Base-by-base conservation (phyloP, 2,329 filamentous ascomycete species). In the Neofusicoccum laricinum region DNA sequence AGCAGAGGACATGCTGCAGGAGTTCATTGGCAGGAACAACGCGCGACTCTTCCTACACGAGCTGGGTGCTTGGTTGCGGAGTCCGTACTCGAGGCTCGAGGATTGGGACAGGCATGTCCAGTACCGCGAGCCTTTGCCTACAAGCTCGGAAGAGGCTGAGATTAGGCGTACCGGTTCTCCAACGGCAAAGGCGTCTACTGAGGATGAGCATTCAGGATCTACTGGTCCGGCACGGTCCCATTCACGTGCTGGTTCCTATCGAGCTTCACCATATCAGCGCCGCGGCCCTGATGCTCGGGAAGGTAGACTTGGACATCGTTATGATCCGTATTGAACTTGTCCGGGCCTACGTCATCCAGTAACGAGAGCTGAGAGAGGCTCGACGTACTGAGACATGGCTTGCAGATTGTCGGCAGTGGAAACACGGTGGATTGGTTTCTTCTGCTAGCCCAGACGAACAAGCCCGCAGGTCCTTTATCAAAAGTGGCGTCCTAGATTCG, bases 91-190 rank as follows among this genome's bases (percentile, higher is more conserved):
- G 2, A 87, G 84, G 8, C 76, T 96, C 8, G 83, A 86, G 59
- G 89, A 89, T 51, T 98, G 93, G 92, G 94, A 97, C 78, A 80
- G 84, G 17, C 81, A 87, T 67, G 91, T 93, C 14, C 91, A 94
- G 75, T 96, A 97, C 71, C 70, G 40, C 4, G 70, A 74, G 48
- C 62, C 65, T 32, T 55, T 73, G 32, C 66, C 67, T 21, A 30
- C 40, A 17, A 55, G 30, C 17, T 21, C 30, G 11, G 49, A 36
- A 32, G 48, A 53, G 38, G n/a, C 61, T 21, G 38, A 63, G n/a
- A 17, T 15, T 34, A 15, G 21, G 25, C 53, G 53, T 1, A n/a
- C 15, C 7, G n/a, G 14, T 3, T 17, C 53, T 2, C 2, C 40
- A 30, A 30, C 2, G 3, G 14, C 2, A 19, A 58, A 58, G 14